phyloP scores from a whole-genome alignment of 192 early-diverging fungal species.

The Obelidium mucronatum region DNA sequence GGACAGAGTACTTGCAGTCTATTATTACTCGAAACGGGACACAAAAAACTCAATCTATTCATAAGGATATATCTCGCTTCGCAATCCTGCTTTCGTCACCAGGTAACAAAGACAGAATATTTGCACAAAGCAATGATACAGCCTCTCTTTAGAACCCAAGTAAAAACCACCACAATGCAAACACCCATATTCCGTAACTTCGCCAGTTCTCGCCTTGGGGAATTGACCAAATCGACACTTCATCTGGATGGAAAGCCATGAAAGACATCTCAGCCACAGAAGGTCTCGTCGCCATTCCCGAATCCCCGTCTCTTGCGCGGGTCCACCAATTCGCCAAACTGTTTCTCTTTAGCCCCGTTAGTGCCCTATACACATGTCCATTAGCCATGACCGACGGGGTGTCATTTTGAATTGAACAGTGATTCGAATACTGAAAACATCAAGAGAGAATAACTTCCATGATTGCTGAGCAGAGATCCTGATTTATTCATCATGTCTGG shows the following conservation, averaged over 20 bases:
- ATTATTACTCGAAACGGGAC: neutral
- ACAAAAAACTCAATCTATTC: neutral
- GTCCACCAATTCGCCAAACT: slow-evolving; percentile 66
- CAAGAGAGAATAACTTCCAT: slow-evolving; percentile 7
- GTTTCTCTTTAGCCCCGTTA: slow-evolving; percentile 60
- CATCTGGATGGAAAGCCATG: slow-evolving; percentile 68
- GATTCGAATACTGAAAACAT: slow-evolving; percentile 48
- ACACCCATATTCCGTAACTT: slow-evolving; percentile 68
- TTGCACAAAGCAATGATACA: too few species aligned
- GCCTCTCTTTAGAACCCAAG: too few species aligned
- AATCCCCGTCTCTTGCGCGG: neutral
- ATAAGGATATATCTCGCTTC: neutral
- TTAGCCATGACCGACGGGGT: slow-evolving; percentile 81
- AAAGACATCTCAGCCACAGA: slow-evolving; percentile 68
- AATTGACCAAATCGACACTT: slow-evolving; percentile 66
- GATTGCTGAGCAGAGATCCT: slow-evolving; percentile 59
- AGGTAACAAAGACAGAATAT: too few species aligned
- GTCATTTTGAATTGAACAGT: slow-evolving; percentile 63
- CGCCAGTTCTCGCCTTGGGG: slow-evolving; percentile 76
- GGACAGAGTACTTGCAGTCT: slow-evolving; percentile 3
- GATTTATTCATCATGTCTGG: slow-evolving; percentile 68
- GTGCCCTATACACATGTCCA: slow-evolving; percentile 71
- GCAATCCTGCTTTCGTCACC: slow-evolving; percentile 3
- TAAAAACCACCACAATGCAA: slow-evolving; percentile 57
- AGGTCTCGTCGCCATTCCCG: slow-evolving; percentile 67